These are phyloP conservation scores for Schizopora paradoxa DNA, from an alignment of 1,284 basidiomycete genomes.

Conservation along the genomic window DNA sequence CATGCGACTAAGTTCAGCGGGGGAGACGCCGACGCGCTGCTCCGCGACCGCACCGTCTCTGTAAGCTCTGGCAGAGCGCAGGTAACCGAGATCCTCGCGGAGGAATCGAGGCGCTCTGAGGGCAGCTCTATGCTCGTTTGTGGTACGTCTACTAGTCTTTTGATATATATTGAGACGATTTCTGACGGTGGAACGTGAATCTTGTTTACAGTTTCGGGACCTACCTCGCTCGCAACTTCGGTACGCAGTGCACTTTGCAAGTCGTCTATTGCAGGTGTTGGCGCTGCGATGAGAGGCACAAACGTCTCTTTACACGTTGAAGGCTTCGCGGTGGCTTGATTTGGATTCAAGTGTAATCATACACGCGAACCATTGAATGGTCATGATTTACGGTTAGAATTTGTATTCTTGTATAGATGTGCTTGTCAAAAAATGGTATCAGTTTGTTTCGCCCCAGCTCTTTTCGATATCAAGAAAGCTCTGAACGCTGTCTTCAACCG, in stretches of 20 bases:
- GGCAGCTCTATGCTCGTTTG: slow-evolving; percentile 1
- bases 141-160: slow-evolving; percentile 1
- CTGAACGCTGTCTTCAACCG: not conserved
- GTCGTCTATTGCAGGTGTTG: not conserved
- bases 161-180: not conserved
- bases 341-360: too few species aligned
- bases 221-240: slow-evolving; percentile 5
- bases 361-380: too few species aligned
- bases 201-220: slow-evolving; percentile 13
- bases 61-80: too few species aligned
- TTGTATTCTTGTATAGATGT: too few species aligned
- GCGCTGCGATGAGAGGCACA: slow-evolving; percentile 6
- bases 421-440: slow-evolving; percentile 7
- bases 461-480: not conserved
- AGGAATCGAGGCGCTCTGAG: not conserved
- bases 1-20: not conserved
- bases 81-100: too few species aligned
- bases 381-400: too few species aligned
- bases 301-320: slow-evolving; percentile 14
- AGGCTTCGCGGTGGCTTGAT: too few species aligned
- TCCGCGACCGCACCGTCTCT: too few species aligned
- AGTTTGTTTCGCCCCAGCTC: not conserved
- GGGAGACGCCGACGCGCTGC: not conserved
- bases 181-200: not conserved
- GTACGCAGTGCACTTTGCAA: slow-evolving; percentile 5